Percentiles rank a stretch among this genome's conserved stretches.
Conservation (phyloP, 768 basidiomycete genomes). For the Suillus tomentosus region DNA sequence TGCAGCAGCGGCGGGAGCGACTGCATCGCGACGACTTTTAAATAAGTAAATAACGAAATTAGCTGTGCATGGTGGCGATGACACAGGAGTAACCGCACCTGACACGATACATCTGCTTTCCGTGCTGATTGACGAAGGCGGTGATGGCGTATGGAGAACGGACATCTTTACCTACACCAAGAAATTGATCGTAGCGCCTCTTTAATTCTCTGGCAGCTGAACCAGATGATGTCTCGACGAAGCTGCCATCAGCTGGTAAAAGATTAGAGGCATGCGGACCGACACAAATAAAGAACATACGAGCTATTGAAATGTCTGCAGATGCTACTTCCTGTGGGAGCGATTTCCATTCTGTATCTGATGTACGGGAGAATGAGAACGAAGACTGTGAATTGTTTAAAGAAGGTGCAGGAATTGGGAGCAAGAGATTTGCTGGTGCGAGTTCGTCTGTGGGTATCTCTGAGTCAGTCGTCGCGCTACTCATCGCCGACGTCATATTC, state of each 20-base stretch:
- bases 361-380: slow-evolving; percentile 47
- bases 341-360: slow-evolving; percentile 40
- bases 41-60: background rate
- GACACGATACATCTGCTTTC: slow-evolving; percentile 74
- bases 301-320: slow-evolving; percentile 61
- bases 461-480: background rate
- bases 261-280: background rate
- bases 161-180: slow-evolving; percentile 65
- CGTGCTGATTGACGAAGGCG: slow-evolving; percentile 80
- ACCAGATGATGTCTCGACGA: slow-evolving; percentile 79
- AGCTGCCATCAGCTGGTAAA: slow-evolving; percentile 65
- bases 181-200: slow-evolving; percentile 66
- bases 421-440: slow-evolving; percentile 35
- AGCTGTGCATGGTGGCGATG: background rate
- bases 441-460: background rate
- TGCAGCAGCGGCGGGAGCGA: slow-evolving; percentile 57
- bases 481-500: slow-evolving; percentile 17
- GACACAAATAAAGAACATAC: slow-evolving; percentile 41
- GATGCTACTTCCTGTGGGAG: slow-evolving; percentile 52
- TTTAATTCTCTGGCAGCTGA: slow-evolving; percentile 78
- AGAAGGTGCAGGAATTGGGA: slow-evolving; percentile 43
- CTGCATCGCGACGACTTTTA: slow-evolving; percentile 57
- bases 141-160: slow-evolving; percentile 83
- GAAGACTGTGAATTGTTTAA: slow-evolving; percentile 42
- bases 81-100: slow-evolving; percentile 43